Percentiles rank a stretch among this genome's conserved stretches.
phyloP scores from a whole-genome alignment of 495 filamentous ascomycete genomes.

The Penicillium argentinense region DNA sequence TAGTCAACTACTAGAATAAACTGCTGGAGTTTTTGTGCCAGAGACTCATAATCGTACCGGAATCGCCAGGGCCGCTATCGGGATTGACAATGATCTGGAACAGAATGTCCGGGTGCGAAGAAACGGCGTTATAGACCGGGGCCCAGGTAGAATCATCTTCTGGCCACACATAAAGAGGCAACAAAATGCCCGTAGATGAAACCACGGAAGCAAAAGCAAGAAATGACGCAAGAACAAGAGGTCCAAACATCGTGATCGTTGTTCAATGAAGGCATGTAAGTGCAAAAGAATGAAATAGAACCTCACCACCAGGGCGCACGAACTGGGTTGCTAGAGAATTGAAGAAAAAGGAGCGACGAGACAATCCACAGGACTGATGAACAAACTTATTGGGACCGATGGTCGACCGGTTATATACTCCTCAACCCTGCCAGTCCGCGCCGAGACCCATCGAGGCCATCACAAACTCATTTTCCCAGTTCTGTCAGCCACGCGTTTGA shows the following conservation, averaged over 20 bases:
- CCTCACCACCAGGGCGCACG: background rate
- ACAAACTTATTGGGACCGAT: background rate
- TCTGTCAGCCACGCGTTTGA: constrained; percentile 9
- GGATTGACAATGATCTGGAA: constrained; percentile 51
- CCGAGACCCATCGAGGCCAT: background rate
- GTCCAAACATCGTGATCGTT: constrained; percentile 7
- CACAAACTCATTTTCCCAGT: constrained; percentile 3
- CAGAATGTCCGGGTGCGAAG: constrained; percentile 30
- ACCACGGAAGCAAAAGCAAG: background rate
- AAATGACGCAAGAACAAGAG: constrained; percentile 6
- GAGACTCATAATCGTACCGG: constrained; percentile 10
- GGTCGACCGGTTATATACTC: background rate
- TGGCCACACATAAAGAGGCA: constrained; percentile 54
- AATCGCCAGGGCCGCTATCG: constrained; percentile 42
- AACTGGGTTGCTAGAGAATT: background rate
- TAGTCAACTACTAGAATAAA: background rate
- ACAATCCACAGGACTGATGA: constrained; percentile 4
- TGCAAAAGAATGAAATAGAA: constrained; percentile 3
- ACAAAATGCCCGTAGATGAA: constrained; percentile 36
- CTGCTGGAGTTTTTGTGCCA: background rate
- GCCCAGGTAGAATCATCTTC: constrained; percentile 38
- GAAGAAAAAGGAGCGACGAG: constrained; percentile 10
- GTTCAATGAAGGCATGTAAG: background rate
- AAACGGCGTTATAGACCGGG: constrained; percentile 36
- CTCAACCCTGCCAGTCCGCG: background rate